A percentile compares a stretch with the other conserved stretches of the same genome.
Conservation (phyloP, 192 early-diverging fungal species). For the Haplosporangium gracile region DNA sequence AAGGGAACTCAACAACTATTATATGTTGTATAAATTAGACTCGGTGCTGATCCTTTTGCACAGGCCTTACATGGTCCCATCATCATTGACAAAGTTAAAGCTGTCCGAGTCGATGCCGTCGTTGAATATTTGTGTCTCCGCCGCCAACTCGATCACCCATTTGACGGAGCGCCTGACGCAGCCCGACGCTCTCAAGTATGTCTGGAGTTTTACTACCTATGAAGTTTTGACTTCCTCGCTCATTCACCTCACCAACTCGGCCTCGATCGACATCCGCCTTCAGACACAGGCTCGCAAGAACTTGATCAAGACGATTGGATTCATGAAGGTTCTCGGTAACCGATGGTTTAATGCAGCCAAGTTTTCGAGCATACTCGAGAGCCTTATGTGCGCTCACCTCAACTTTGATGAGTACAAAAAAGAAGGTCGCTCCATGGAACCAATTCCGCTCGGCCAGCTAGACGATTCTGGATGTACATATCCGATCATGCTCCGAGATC, state of each 20-base stretch:
- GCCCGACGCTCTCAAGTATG: conserved; percentile 21
- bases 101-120: conserved; percentile 45
- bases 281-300: conserved; percentile 53
- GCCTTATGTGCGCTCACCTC: conserved; percentile 43
- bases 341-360: conserved; percentile 49
- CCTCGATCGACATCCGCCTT: conserved; percentile 41
- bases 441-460: neutral
- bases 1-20: neutral
- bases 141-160: conserved; percentile 56
- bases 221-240: conserved; percentile 50
- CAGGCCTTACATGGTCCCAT: conserved; percentile 61
- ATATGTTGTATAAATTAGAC: conserved; percentile 46
- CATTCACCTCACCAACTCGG: conserved; percentile 56
- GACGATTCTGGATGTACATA: conserved; percentile 11
- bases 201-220: conserved; percentile 45
- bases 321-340: conserved; percentile 38
- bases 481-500: conserved; percentile 49
- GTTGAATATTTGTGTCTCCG: conserved; percentile 53
- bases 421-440: conserved; percentile 12
- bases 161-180: conserved; percentile 40
- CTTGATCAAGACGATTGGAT: conserved; percentile 37
- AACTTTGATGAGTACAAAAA: conserved; percentile 34
- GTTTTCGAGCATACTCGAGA: conserved; percentile 36
- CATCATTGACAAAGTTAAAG: conserved; percentile 38
- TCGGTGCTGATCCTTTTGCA: conserved; percentile 69